Evolutionary conservation across 2,329 filamentous ascomycete species (phyloP), one percentile per base, ranked within the genome.

Genomic region (Colletotrichum scovillei): DNA sequence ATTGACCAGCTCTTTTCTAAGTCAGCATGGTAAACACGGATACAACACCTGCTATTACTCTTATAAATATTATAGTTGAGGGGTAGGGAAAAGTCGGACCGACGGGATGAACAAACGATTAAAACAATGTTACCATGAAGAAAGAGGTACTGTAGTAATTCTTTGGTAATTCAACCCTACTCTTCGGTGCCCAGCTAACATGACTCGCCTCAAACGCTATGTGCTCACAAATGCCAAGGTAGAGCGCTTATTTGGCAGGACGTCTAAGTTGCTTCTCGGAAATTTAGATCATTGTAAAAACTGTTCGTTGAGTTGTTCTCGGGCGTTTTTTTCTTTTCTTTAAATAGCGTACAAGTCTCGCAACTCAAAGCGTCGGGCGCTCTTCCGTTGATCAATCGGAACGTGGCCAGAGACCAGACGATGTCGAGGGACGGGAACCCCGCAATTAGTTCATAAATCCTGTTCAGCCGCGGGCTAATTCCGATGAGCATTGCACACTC

Each of bases 401-500:
- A 12, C 7, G 16, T 42, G 16, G 16, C 16, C 6, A 19, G 14
- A 42, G 6, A 42, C 38, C 16, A 19, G 38, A 42, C 38, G 38
- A 8, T 7, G 38, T 42, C 32, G 38, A 35, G 42, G 52, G 19
- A 49, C 22, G 19, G 63, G n/a, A 55, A n/a, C 64, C 64, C 64
- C 64, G 55, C 64, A 60, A 3, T 22, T 22, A 24, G 26, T 19
- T 24, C 49, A 46, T 4, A 67, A 60, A 38, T 22, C 49, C 24
- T 59, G 19, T 46, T 8, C 30, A 3, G 22, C 56, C 38, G 19
- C 16, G 49, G 38, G 19, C 14, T 49, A 71, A 9, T 80, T 79
- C 9, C 42, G 11, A 78, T 0, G 78, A 78, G 30, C 80, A 81
- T 30, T 76, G 42, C 38, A 22, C 19, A 49, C 16, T n/a, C 19